Base-by-base conservation (phyloP, 2,329 filamentous ascomycete genomes). In the Penicillium sp. region DNA sequence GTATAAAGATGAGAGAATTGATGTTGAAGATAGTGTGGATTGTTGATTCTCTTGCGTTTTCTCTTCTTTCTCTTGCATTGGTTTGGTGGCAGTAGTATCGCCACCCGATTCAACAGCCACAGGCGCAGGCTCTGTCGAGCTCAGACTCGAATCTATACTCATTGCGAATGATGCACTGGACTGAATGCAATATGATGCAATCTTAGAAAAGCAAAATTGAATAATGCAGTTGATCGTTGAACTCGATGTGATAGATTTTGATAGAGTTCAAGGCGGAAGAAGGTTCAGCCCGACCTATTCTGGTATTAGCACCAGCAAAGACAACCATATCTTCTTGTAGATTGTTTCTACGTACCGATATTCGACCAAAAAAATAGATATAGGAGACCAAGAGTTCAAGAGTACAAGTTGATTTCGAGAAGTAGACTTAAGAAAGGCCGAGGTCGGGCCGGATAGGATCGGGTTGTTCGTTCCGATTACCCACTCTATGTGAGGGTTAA, bases 381-480 rank as follows among this genome's bases (percentile, higher is more conserved):
- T 42, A 31, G 13, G 37, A 4, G 27, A 4, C 4, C 4, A 42
- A 7, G 5, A 42, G 39, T 23, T 23, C 2, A 14, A 14, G 19
- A 23, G 10, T 23, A 13, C n/a, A 42, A 23, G 19, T 37, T 16
- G 44, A 35, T 14, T 4, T 6, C 35, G 13, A 31, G 27, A 50
- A 39, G 10, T 23, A 23, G 35, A 21, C 8, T n/a, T 48, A 13
- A 33, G n/a, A 23, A 4, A 37, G 48, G 26, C 57, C 48, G 53
- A 59, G 37, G 21, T 63, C 63, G 61, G 58, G 58, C 43, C 62
- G 62, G 55, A 39, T 62, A 63, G 50, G 44, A 47, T 63, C 50
- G 62, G 62, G 60, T 49, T 65, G 59, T 42, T 59, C 47, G 39
- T 63, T 47, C 62, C 62, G 62, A 63, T 50, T 47, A 21, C 23